Percentiles rank a stretch among this genome's conserved stretches.
phyloP scores from a whole-genome alignment of 768 basidiomycete genomes.

The Lactifluus pinguis region DNA sequence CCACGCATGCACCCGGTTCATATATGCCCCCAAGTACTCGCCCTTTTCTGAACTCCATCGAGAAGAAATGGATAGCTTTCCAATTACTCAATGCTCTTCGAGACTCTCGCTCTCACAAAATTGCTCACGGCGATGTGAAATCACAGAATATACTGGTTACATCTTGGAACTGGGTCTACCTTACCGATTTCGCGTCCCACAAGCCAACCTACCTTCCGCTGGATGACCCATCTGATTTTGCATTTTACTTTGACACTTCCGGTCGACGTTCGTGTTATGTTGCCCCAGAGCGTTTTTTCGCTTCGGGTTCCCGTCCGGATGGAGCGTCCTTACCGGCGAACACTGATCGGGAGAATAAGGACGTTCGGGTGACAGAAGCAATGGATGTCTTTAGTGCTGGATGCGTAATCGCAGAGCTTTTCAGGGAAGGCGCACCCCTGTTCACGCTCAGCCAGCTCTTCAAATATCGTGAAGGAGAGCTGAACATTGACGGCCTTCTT shows the following conservation, averaged over 20 bases:
- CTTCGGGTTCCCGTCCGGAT: slow-evolving; percentile 52
- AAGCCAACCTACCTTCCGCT: slow-evolving; percentile 94
- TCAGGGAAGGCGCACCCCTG: slow-evolving; percentile 86
- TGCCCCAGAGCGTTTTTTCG: slow-evolving; percentile 93
- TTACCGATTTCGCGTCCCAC: slow-evolving; percentile 91
- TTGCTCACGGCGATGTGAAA: slow-evolving; percentile 98
- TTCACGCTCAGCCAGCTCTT: slow-evolving; percentile 93
- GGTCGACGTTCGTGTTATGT: slow-evolving; percentile 91
- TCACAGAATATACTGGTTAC: slow-evolving; percentile 95
- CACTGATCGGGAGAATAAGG: slow-evolving; percentile 54
- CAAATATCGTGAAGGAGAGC: slow-evolving; percentile 85
- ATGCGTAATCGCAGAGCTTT: slow-evolving; percentile 92
- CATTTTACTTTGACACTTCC: slow-evolving; percentile 95
- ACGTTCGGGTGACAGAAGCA: slow-evolving; percentile 80
- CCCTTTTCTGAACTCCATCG: slow-evolving; percentile 82
- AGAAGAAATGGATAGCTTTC: slow-evolving; percentile 98
- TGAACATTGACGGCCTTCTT: slow-evolving; percentile 64
- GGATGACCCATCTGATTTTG: slow-evolving; percentile 95
- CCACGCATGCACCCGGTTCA: background rate
- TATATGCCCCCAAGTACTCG: slow-evolving; percentile 58
- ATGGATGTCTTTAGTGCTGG: slow-evolving; percentile 98
- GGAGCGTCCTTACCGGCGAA: background rate
- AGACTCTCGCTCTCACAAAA: slow-evolving; percentile 73
- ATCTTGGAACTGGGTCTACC: slow-evolving; percentile 90
- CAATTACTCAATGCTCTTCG: slow-evolving; percentile 82